These are phyloP conservation scores for Vicia villosa DNA, from an alignment of 306 rosid genomes.

Conservation along the genomic window DNA sequence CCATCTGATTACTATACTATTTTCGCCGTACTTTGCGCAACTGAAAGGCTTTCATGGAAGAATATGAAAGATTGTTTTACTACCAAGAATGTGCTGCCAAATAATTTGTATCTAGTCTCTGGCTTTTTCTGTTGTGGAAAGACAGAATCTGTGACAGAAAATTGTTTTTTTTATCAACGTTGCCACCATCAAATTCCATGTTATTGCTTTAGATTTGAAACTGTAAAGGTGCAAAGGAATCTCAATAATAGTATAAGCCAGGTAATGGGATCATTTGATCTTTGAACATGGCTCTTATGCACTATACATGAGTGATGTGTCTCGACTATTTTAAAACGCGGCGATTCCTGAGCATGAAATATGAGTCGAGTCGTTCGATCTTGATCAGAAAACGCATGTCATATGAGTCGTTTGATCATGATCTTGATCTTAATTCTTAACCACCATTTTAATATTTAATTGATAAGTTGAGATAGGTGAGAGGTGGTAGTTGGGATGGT, in stretches of 20 bases:
- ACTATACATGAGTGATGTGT: background rate
- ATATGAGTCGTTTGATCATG: background rate
- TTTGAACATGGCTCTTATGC: background rate
- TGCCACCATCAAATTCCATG: slow-evolving; percentile 30
- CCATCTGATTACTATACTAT: slow-evolving; percentile 4
- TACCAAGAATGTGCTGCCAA: slow-evolving; percentile 32
- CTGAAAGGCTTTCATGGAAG: background rate
- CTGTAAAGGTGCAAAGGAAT: slow-evolving; percentile 36
- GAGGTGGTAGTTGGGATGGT: slow-evolving; percentile 38
- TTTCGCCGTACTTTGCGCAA: background rate
- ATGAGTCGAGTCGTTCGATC: background rate
- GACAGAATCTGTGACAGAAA: slow-evolving; percentile 25
- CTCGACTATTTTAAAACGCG: too few species aligned
- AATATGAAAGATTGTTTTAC: slow-evolving; percentile 19
- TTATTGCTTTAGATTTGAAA: slow-evolving; percentile 6
- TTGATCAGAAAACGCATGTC: background rate
- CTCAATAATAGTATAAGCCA: slow-evolving; percentile 37
- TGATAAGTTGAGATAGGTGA: slow-evolving; percentile 32
- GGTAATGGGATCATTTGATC: slow-evolving; percentile 38
- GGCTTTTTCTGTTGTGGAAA: slow-evolving; percentile 35
- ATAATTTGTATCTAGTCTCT: slow-evolving; percentile 33
- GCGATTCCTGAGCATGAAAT: too few species aligned
- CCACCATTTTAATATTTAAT: slow-evolving; percentile 24
- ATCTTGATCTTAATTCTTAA: background rate
- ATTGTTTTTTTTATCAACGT: slow-evolving; percentile 3